Evolutionary conservation across 2,329 filamentous ascomycete genomes (phyloP).

Genomic region (Fusarium penzigii): DNA sequence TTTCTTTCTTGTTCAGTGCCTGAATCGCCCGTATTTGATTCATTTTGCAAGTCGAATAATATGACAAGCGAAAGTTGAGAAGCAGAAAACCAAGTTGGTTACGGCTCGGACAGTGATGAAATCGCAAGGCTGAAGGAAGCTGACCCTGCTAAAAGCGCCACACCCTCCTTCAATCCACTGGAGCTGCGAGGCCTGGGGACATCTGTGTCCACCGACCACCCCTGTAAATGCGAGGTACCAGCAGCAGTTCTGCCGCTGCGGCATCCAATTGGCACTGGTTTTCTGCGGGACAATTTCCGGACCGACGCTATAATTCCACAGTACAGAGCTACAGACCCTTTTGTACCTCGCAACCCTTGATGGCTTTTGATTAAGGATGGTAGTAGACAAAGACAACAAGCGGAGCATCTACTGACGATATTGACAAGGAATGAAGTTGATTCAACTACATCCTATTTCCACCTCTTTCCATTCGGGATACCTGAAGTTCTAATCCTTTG

Average conservation of each 20-base stretch:
- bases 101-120: not conserved
- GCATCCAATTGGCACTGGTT: not conserved
- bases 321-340: constrained; percentile 7
- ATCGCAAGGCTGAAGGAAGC: constrained; percentile 20
- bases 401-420: constrained; percentile 1
- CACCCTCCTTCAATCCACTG: constrained; percentile 8
- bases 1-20: constrained; percentile 89
- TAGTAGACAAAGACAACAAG: constrained; percentile 20
- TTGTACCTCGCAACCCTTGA: constrained; percentile 23
- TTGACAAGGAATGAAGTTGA: constrained; percentile 6
- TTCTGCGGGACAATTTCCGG: constrained; percentile 39
- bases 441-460: not conserved
- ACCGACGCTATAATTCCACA: constrained; percentile 29
- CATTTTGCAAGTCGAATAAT: constrained; percentile 55
- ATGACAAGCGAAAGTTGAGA: not conserved
- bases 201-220: constrained; percentile 13
- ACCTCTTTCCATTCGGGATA: not conserved
- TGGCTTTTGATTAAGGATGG: constrained; percentile 26
- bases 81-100: not conserved
- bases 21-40: constrained; percentile 93
- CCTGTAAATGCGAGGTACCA: constrained; percentile 9
- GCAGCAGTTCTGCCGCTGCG: constrained; percentile 1
- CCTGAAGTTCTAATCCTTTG: not conserved
- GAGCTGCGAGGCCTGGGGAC: constrained; percentile 9
- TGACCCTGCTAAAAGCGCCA: constrained; percentile 11